These are phyloP conservation scores for Echites panduratus DNA, from an alignment of 257 asterid genomes.

Conservation along the genomic window DNA sequence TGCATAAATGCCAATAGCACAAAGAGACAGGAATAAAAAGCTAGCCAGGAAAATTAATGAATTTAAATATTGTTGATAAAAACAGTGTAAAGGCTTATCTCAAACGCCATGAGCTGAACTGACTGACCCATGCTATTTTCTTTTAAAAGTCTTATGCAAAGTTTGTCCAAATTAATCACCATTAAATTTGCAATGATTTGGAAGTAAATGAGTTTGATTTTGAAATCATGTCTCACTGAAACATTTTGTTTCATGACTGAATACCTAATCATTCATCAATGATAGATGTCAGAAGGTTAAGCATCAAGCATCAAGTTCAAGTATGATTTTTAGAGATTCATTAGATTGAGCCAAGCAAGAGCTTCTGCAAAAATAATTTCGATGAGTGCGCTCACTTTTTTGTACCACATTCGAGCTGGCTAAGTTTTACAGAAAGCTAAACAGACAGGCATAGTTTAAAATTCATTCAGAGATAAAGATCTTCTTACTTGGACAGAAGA, in stretches of 20 bases:
- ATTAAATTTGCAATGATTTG: neutral
- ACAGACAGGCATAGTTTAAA: neutral
- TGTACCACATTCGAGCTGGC: neutral
- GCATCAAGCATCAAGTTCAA: neutral
- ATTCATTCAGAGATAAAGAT: neutral
- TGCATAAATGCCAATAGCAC: neutral
- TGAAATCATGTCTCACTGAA: neutral
- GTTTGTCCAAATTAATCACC: neutral
- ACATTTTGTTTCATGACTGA: neutral
- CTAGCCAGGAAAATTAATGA: neutral
- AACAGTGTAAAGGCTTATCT: neutral
- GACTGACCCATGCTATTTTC: neutral
- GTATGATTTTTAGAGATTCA: neutral
- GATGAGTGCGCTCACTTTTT: neutral
- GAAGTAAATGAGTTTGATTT: neutral
- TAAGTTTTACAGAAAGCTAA: neutral
- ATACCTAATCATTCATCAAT: neutral
- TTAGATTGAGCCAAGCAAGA: neutral
- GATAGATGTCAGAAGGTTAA: neutral
- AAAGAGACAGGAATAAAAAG: neutral
- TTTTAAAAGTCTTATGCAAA: neutral
- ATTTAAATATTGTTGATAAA: neutral
- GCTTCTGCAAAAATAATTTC: neutral
- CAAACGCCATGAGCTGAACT: neutral
- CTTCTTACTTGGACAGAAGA: constrained; percentile 44